phyloP scores from a whole-genome alignment of 2,329 filamentous ascomycete species.

The Zymoseptoria pseudotritici region DNA sequence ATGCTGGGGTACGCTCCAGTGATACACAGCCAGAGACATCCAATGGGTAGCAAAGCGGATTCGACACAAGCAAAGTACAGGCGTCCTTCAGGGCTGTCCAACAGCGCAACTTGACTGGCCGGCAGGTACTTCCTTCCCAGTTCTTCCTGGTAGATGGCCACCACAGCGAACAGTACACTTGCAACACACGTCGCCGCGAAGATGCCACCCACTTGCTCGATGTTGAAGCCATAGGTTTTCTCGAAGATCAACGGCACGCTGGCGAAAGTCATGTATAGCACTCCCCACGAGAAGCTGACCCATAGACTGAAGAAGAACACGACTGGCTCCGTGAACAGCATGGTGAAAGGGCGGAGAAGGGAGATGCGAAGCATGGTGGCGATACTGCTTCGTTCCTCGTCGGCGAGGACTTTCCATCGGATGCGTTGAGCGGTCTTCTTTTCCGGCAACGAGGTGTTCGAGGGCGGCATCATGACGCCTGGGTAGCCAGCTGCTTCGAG shows the following conservation, averaged over 20 bases:
- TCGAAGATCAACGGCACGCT: slow-evolving; percentile 73
- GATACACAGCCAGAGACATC: slow-evolving; percentile 76
- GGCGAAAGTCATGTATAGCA: slow-evolving; percentile 77
- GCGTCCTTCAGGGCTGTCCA: slow-evolving; percentile 60
- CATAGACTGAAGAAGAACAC: slow-evolving; percentile 84
- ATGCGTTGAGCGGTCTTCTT: slow-evolving; percentile 33
- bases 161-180: slow-evolving; percentile 62
- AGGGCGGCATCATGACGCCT: slow-evolving; percentile 43
- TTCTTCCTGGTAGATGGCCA: slow-evolving; percentile 45
- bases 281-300: slow-evolving; percentile 83
- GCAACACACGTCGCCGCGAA: slow-evolving; percentile 65
- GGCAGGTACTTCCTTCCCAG: slow-evolving; percentile 15
- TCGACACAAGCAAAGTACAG: slow-evolving; percentile 79
- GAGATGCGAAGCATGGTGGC: slow-evolving; percentile 65
- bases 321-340: slow-evolving; percentile 67
- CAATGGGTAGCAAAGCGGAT: slow-evolving; percentile 65
- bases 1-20: slow-evolving; percentile 50
- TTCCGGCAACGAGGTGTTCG: slow-evolving; percentile 23
- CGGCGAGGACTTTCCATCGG: slow-evolving; percentile 71
- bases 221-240: slow-evolving; percentile 58
- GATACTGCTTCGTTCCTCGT: slow-evolving; percentile 66
- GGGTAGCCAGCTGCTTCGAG: slow-evolving; percentile 59
- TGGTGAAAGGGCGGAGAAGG: slow-evolving; percentile 67
- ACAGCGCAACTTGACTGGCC: slow-evolving; percentile 30
- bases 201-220: slow-evolving; percentile 60